A percentile compares a stretch with the other conserved stretches of the same genome.
phyloP scores from a whole-genome alignment of 2,329 filamentous ascomycete species.

The Fusarium sp. region DNA sequence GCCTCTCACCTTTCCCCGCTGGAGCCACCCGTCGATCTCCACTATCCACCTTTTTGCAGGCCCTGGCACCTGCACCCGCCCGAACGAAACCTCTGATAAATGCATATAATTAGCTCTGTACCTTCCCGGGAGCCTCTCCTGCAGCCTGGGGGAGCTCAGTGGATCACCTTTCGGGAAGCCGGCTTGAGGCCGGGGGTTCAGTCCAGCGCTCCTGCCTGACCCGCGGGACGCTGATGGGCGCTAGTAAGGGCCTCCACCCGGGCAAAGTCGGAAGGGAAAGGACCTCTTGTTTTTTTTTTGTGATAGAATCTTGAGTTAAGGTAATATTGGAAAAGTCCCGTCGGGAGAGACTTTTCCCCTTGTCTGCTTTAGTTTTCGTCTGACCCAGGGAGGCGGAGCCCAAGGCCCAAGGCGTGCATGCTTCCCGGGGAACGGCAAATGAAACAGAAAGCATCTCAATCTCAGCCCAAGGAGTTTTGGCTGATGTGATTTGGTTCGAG shows the following conservation, averaged over 20 bases:
- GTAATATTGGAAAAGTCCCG: conserved; percentile 26
- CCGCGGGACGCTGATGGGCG: conserved; percentile 41
- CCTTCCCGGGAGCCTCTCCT: conserved; percentile 19
- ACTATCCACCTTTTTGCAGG: conserved; percentile 6
- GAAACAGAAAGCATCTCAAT: conserved; percentile 10
- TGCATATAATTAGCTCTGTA: conserved; percentile 30
- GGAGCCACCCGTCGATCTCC: conserved; percentile 20
- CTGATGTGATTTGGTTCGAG: conserved; percentile 7
- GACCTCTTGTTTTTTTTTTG: conserved; percentile 1
- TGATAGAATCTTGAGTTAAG: conserved; percentile 38
- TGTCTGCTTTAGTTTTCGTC: conserved; percentile 32
- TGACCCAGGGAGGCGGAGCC: conserved; percentile 38
- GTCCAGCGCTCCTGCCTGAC: conserved; percentile 34
- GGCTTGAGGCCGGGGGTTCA: conserved; percentile 18
- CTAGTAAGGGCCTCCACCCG: conserved; percentile 42
- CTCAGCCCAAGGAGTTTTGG: conserved; percentile 10
- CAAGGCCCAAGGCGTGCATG: conserved; percentile 8
- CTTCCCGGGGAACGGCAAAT: conserved; percentile 22
- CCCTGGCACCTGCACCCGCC: conserved; percentile 3
- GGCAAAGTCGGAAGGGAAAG: conserved; percentile 43
- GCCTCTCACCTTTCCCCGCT: conserved; percentile 33
- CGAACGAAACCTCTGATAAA: conserved; percentile 22
- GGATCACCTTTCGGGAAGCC: conserved; percentile 30
- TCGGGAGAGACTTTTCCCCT: conserved; percentile 39
- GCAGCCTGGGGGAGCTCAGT: conserved; percentile 31